Percentiles rank a stretch among this genome's conserved stretches.
These are phyloP conservation scores for Bonia amplexicaulis DNA, from an alignment of 176 grass and related monocot genomes.

Conservation along the genomic window DNA sequence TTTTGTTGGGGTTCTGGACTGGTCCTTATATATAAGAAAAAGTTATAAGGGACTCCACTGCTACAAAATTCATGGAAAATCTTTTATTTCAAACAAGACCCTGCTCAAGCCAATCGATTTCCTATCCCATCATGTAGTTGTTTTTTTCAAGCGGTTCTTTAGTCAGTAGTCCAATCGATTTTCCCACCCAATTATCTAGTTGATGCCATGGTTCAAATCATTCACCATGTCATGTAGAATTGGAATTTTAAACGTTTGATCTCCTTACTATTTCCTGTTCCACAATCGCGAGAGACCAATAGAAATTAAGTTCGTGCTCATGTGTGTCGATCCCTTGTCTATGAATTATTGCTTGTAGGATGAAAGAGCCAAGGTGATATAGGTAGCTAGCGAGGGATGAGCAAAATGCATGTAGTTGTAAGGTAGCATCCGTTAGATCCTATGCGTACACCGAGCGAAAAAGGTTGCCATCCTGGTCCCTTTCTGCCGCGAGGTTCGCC, in stretches of 20 bases:
- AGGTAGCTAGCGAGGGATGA: background rate
- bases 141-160: too few relatives aligned
- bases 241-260: background rate
- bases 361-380: background rate
- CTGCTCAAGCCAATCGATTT: too few relatives aligned
- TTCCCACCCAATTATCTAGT: background rate
- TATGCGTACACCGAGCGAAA: background rate
- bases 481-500: constrained; percentile 14
- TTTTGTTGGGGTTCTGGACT: too few relatives aligned
- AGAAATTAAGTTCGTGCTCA: background rate
- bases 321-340: background rate
- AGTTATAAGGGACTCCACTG: background rate
- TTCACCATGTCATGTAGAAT: background rate
- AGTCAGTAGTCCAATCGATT: too few relatives aligned
- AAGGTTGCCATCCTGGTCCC: background rate
- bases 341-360: background rate
- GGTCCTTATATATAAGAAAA: background rate
- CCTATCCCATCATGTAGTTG: too few relatives aligned
- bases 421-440: background rate
- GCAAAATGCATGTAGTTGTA: background rate
- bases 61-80: background rate
- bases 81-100: background rate
- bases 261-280: background rate
- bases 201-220: background rate
- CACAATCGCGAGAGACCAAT: background rate